Base-by-base conservation (phyloP, 1,139 yeast genomes). In the Yamadazyma epiphylla region DNA sequence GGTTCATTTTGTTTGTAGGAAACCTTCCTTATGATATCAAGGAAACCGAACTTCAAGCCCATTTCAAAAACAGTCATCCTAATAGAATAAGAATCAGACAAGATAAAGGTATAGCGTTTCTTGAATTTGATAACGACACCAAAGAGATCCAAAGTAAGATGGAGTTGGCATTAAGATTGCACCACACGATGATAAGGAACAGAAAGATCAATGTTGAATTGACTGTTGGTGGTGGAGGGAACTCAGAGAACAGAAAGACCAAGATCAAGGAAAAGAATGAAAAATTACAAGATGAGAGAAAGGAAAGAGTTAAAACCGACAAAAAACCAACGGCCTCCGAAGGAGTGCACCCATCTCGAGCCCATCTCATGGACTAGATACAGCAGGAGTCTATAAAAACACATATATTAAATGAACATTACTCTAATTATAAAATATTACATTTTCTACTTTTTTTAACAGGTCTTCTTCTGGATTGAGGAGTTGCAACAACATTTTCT, bases 211-310 rank as follows among this genome's bases (percentile, higher is more conserved):
- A 91, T 50, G 97, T 91, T 20, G 98, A 91, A 58, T 70, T 91
- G 48, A 91, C 97, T 2, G 98, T 87, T 28, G 98, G 98, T 31
- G 98, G 98, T 27, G 98, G 98, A 26, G 98, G 98, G 30, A 89
- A 89, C 55, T 80, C 94, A 5, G 69, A 71, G 33, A 69, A 64
- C 23, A 69, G 98, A 45, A 51, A 76, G 35, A 72, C 73, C 28
- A 91, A 91, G 60, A 71, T 91, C 46, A 76, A 76, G 50, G 76
- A 73, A 31, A 89, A 91, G 68, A 88, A 89, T 53, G 83, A 76
- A 30, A 81, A 80, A 48, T 60, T 87, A 43, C 69, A 70, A 25
- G 78, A 68, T 24, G 94, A 87, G 45, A 68, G 84, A 55, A 75
- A 60, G 39, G 68, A 60, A 14, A 72, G 76, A 48, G 60, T 74